phyloP scores from a whole-genome alignment of 768 basidiomycete genomes.

The Suillus spraguei region DNA sequence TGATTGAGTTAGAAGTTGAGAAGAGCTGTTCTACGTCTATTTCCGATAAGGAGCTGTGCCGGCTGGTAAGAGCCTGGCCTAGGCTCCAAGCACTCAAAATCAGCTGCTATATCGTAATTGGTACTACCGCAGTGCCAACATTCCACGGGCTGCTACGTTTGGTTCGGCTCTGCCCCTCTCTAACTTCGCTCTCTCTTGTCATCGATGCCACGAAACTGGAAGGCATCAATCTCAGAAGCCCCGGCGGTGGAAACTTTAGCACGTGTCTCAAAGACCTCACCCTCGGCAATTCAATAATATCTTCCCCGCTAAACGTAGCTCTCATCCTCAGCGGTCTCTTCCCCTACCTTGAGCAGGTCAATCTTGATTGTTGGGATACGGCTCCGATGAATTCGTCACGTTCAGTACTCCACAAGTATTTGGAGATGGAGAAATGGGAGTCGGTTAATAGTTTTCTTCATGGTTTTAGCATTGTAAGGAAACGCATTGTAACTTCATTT shows the following conservation, averaged over 20 bases:
- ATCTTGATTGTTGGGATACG: not conserved
- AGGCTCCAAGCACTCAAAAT: too few relatives aligned
- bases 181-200: not conserved
- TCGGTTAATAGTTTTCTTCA: too few relatives aligned
- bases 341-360: not conserved
- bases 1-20: constrained; percentile 7
- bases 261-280: not conserved
- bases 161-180: not conserved
- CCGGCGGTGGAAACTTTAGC: not conserved
- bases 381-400: not conserved
- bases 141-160: not conserved
- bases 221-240: not conserved
- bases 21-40: constrained; percentile 8
- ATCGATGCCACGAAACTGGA: not conserved
- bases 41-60: too few relatives aligned
- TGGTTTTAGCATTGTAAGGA: too few relatives aligned
- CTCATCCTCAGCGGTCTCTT: not conserved
- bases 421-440: too few relatives aligned
- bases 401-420: too few relatives aligned
- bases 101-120: too few relatives aligned
- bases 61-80: too few relatives aligned
- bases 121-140: not conserved
- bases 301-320: not conserved
- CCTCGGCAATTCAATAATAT: not conserved
- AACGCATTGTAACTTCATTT: too few relatives aligned